These are phyloP conservation scores for Yarrowia yakushimensis DNA, from an alignment of 805 yeast genomes.

Conservation along the genomic window DNA sequence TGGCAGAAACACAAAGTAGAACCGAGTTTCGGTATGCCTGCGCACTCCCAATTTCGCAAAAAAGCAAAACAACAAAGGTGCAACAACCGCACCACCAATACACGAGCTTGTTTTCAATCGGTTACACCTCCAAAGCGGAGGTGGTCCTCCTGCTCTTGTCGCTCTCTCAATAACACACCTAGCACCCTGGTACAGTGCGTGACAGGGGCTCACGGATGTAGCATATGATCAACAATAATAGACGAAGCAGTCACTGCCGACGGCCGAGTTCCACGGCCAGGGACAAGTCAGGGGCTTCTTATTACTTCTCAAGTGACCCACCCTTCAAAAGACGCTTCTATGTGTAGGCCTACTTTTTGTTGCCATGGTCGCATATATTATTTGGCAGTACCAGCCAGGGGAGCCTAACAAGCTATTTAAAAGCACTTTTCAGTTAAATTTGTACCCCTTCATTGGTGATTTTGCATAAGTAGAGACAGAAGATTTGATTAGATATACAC, in stretches of 20 bases:
- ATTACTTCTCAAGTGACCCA: background rate
- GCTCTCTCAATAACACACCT: background rate
- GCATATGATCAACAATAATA: background rate
- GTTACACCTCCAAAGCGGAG: background rate
- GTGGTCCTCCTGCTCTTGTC: background rate
- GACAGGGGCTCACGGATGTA: background rate
- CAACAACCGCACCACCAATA: conserved; percentile 20
- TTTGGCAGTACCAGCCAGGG: background rate
- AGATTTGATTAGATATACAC: background rate
- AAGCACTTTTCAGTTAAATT: background rate
- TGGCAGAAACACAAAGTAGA: conserved; percentile 2
- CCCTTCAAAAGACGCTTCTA: background rate
- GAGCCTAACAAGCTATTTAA: background rate
- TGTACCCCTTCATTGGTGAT: conserved; percentile 2
- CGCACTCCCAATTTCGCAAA: background rate
- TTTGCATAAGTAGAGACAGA: background rate
- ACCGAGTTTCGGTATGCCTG: background rate
- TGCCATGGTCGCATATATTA: background rate
- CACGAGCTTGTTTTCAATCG: background rate
- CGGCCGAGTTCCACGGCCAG: background rate
- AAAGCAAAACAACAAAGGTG: background rate
- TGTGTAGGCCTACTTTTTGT: background rate
- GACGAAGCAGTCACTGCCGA: background rate
- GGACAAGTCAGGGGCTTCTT: background rate
- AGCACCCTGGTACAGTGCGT: background rate